These are phyloP conservation scores for Phytophthora constricta DNA, from an alignment of 352 stramenopile species.

Conservation along the genomic window DNA sequence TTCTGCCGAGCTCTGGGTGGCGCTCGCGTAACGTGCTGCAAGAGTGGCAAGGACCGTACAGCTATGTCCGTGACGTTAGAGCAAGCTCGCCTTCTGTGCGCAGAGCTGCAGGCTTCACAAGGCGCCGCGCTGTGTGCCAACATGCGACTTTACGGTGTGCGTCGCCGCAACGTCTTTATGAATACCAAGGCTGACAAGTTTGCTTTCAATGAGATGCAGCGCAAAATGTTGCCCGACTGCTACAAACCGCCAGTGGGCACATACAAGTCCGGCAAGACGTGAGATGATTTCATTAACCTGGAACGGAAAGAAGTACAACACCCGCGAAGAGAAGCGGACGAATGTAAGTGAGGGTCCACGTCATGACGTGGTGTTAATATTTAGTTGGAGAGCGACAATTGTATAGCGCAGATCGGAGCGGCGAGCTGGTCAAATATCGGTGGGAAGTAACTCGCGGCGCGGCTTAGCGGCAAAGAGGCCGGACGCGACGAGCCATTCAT, in stretches of 20 bases:
- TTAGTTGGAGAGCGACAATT: constrained; percentile 20
- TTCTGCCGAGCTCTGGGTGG: constrained; percentile 89
- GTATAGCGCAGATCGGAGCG: constrained; percentile 1
- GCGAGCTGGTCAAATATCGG: constrained; percentile 10
- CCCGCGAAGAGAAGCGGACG: constrained; percentile 28
- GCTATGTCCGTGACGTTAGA: constrained; percentile 98
- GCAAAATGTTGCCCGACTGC: constrained; percentile 84
- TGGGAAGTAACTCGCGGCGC: constrained; percentile 18
- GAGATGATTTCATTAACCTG: constrained; percentile 21
- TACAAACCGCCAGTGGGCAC: constrained; percentile 84
- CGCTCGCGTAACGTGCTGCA: constrained; percentile 96
- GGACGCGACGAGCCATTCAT: constrained; percentile 51
- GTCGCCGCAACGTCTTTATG: constrained; percentile 83
- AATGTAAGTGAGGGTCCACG: constrained; percentile 15
- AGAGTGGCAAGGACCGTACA: constrained; percentile 97
- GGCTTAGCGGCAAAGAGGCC: constrained; percentile 56
- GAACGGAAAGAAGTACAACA: constrained; percentile 22
- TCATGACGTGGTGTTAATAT: constrained; percentile 37
- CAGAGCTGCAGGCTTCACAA: constrained; percentile 64
- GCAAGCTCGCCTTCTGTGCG: constrained; percentile 74
- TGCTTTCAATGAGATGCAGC: constrained; percentile 89
- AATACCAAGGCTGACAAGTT: constrained; percentile 89
- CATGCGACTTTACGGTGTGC: constrained; percentile 80
- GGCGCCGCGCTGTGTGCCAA: constrained; percentile 63
- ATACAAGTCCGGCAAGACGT: constrained; percentile 88